A percentile compares a stretch with the other conserved stretches of the same genome.
These are phyloP conservation scores for Friedmanniomyces endolithicus DNA, from an alignment of 495 filamentous ascomycete genomes.

Conservation along the genomic window DNA sequence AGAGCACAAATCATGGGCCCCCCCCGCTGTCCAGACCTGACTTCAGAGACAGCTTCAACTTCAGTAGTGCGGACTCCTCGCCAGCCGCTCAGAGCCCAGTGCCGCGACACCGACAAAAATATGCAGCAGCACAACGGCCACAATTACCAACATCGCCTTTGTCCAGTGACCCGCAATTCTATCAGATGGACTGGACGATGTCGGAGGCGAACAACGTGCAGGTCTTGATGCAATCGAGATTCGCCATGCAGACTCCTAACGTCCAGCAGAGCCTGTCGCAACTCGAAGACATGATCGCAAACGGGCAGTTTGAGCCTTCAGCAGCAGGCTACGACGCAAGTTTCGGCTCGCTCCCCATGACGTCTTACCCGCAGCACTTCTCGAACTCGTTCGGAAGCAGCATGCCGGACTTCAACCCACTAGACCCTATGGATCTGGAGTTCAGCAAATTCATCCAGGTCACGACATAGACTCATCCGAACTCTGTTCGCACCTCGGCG, in stretches of 20 bases:
- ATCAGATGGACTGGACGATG: constrained; percentile 10
- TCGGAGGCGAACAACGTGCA: constrained; percentile 3
- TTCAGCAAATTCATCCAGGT: background rate
- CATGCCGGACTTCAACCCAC: background rate
- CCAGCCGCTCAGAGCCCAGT: constrained; percentile 9
- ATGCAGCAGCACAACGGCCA: background rate
- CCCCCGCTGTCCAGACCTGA: background rate
- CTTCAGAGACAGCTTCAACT: constrained; percentile 4
- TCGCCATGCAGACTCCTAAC: constrained; percentile 1
- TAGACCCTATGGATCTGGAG: constrained; percentile 8
- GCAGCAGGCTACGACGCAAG: background rate
- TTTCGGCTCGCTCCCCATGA: background rate
- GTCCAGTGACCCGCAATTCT: constrained; percentile 9
- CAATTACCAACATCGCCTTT: background rate
- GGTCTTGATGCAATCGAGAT: constrained; percentile 4
- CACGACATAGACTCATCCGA: too few species aligned
- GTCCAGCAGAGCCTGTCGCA: constrained; percentile 1
- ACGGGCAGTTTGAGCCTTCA: background rate
- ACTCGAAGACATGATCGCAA: background rate
- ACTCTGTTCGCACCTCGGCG: too few species aligned
- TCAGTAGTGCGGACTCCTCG: constrained; percentile 1
- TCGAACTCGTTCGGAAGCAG: background rate
- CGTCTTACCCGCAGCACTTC: constrained; percentile 2
- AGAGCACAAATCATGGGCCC: background rate
- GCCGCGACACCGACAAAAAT: background rate